Conservation (phyloP, 2,329 filamentous ascomycete species). For the Fusarium sp. region DNA sequence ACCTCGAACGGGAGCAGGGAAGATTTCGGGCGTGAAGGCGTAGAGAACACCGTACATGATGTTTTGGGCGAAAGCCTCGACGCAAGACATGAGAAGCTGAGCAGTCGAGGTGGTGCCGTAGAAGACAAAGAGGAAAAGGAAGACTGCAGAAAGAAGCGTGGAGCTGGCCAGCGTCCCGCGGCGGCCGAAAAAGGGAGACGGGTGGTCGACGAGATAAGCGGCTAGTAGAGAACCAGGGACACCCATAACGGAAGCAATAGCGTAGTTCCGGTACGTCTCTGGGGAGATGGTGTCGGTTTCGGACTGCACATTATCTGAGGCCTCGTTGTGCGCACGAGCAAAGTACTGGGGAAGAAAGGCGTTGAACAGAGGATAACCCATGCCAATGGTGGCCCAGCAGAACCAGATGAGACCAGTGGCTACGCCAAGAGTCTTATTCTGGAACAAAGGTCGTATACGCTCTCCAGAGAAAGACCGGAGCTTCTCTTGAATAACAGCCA, state of each 20-base stretch:
- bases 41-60: slow-evolving; percentile 85
- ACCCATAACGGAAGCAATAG: slow-evolving; percentile 82
- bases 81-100: slow-evolving; percentile 76
- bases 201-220: slow-evolving; percentile 78
- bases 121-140: slow-evolving; percentile 77
- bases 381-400: slow-evolving; percentile 85
- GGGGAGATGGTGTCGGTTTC: slow-evolving; percentile 58
- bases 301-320: slow-evolving; percentile 47
- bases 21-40: slow-evolving; percentile 83
- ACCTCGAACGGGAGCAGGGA: slow-evolving; percentile 79
- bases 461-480: slow-evolving; percentile 77
- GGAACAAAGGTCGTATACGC: slow-evolving; percentile 77
- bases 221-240: slow-evolving; percentile 84
- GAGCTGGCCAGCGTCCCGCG: slow-evolving; percentile 79
- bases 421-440: slow-evolving; percentile 64
- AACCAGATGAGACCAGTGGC: slow-evolving; percentile 78
- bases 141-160: slow-evolving; percentile 76
- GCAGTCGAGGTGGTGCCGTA: slow-evolving; percentile 69
- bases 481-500: slow-evolving; percentile 68
- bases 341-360: slow-evolving; percentile 92
- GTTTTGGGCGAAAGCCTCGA: slow-evolving; percentile 80
- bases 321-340: slow-evolving; percentile 65
- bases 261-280: slow-evolving; percentile 82
- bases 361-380: slow-evolving; percentile 92
- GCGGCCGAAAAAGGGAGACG: slow-evolving; percentile 75